These are phyloP conservation scores for Podospora appendiculata DNA, from an alignment of 495 filamentous ascomycete species.

Conservation along the genomic window DNA sequence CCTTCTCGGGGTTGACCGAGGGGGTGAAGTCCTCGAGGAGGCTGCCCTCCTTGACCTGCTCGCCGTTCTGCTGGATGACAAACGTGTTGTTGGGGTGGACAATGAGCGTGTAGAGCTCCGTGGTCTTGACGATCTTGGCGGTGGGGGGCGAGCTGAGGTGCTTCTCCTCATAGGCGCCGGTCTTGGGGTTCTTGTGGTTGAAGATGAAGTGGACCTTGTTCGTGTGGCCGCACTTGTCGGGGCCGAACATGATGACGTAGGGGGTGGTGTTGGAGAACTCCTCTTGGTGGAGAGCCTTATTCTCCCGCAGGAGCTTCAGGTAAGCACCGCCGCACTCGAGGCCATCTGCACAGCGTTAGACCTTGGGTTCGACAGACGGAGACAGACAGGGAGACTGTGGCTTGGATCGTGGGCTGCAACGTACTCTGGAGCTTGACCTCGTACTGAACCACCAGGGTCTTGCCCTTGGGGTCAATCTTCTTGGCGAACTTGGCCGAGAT, in stretches of 20 bases:
- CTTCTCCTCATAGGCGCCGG: conserved; percentile 99
- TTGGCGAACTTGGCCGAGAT: conserved; percentile 98
- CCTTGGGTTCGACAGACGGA: too few species aligned
- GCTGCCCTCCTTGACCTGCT: conserved; percentile 75
- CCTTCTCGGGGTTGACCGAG: conserved; percentile 85
- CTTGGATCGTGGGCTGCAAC: conserved; percentile 22
- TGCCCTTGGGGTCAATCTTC: conserved; percentile 93
- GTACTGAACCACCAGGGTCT: conserved; percentile 95
- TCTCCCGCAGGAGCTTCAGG: conserved; percentile 97
- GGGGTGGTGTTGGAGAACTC: conserved; percentile 97
- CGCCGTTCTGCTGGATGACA: conserved; percentile 83
- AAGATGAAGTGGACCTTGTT: conserved; percentile 99
- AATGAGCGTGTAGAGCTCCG: conserved; percentile 91
- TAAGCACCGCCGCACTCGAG: conserved; percentile 99
- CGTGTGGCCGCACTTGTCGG: conserved; percentile 97
- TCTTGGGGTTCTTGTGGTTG: conserved; percentile 99
- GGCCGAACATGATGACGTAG: conserved; percentile 99
- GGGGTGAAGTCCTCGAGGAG: conserved; percentile 93
- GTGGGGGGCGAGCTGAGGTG: conserved; percentile 79
- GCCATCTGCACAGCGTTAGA: conserved; percentile 50
- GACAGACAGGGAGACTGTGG: neutral
- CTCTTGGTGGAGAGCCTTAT: conserved; percentile 90
- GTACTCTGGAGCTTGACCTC: conserved; percentile 98
- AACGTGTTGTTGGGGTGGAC: conserved; percentile 94
- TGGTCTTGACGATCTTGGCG: conserved; percentile 82